Evolutionary conservation across 352 stramenopile genomes (phyloP), one percentile per base, ranked within the genome.

Genomic region (Globisporangium megalacanthum): DNA sequence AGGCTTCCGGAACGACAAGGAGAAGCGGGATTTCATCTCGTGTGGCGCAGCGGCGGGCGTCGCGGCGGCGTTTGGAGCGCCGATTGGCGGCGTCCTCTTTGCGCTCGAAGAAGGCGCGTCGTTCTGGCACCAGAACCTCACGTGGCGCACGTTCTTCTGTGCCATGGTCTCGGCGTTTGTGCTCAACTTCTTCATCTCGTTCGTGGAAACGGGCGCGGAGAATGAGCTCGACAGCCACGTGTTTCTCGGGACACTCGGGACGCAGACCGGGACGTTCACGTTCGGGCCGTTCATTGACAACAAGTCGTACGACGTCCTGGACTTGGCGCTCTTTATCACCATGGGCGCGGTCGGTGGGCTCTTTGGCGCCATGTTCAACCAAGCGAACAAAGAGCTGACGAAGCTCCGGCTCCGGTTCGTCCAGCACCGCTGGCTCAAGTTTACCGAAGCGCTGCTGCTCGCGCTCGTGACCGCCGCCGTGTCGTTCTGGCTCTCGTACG

Each of bases 41-140:
- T 98, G 95, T 70, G 97, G 97, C 60, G 95, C 96, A 17, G 97
- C 97, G 17, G 97, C 97, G 6, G 97, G 97, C 63, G 97, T 99
- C 1, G 94, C 94, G 3, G 95, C 97, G 3, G 97, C 97, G 6
- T 99, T 99, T 59, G 94, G 93, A 20, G 96, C 97, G 10, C 97
- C 97, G 1, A 98, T 99, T 56, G 97, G 97, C 48, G 97, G 97
- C 49, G 96, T 99, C 46, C 60, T 99, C 14, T 99, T 99, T 58
- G 92, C 88, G 13, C 68, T 99, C 8, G 97, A 99, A 70, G 97
- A 99, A 77, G 96, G 95, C 44, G 93, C 96, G 6, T 98, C 91
- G 14, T 99, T 98, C 73, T 99, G 96, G 97, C 96, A 96, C 50
- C 97, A 98, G 50, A 97, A 97, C 60, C 80, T 99, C 13, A 99